Evolutionary conservation across 2,329 filamentous ascomycete species (phyloP).

Genomic region (Aspergillus sojae): DNA sequence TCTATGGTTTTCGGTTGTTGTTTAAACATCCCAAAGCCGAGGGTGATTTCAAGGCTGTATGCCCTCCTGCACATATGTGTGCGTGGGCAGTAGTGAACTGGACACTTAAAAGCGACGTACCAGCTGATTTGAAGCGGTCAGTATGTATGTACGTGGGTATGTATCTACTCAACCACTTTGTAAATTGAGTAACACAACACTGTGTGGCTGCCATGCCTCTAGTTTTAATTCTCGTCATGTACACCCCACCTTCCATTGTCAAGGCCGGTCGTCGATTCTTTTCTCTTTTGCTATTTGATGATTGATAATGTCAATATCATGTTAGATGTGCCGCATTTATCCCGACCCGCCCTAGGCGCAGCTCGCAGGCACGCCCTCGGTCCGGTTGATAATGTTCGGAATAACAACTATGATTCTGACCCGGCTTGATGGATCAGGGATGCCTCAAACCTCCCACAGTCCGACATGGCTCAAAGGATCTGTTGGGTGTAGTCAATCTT

Average conservation of each 20-base stretch:
- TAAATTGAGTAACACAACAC: constrained; percentile 28
- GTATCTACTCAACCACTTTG: constrained; percentile 12
- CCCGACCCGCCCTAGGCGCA: constrained; percentile 13
- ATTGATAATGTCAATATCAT: background rate
- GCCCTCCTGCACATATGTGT: constrained; percentile 21
- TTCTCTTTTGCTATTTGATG: constrained; percentile 16
- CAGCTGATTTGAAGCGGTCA: constrained; percentile 11
- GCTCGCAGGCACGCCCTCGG: constrained; percentile 17
- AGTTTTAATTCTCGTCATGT: constrained; percentile 29
- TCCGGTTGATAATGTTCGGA: constrained; percentile 20
- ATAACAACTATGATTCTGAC: constrained; percentile 13
- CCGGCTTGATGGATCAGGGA: constrained; percentile 16
- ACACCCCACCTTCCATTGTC: constrained; percentile 4
- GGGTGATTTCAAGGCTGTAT: constrained; percentile 20
- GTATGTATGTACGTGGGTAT: constrained; percentile 8
- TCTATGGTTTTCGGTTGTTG: constrained; percentile 9
- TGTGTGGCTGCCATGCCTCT: constrained; percentile 38
- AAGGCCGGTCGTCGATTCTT: background rate
- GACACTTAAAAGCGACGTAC: constrained; percentile 1
- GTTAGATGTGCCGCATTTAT: background rate
- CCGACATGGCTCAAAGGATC: constrained; percentile 3
- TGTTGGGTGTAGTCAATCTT: constrained; percentile 6
- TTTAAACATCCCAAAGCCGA: constrained; percentile 4
- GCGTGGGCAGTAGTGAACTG: constrained; percentile 11
- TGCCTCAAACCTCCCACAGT: constrained; percentile 2